These are phyloP conservation scores for Boletus huronensis DNA, from an alignment of 768 basidiomycete genomes.

Conservation along the genomic window DNA sequence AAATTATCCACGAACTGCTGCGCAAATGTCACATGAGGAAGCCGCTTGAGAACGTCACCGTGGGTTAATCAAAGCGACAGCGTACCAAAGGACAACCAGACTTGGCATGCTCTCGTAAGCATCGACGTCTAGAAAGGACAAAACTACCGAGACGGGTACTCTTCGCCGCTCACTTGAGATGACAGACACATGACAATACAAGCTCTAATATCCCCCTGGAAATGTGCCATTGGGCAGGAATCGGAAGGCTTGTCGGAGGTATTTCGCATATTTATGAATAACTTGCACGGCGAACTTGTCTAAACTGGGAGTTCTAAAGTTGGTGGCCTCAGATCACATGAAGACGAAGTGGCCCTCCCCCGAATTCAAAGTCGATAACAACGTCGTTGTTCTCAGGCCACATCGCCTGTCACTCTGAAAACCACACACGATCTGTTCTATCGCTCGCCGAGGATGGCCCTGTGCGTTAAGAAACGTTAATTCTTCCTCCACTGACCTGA, in stretches of 20 bases:
- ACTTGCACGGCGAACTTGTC: not conserved
- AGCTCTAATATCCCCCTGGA: not conserved
- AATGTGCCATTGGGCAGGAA: not conserved
- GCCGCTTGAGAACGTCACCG: not conserved
- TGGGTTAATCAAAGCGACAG: not conserved
- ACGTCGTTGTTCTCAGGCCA: not conserved
- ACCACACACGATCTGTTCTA: not conserved
- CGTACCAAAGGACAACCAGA: not conserved
- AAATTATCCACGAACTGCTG: not conserved
- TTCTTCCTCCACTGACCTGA: not conserved
- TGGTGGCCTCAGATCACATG: conserved; percentile 1
- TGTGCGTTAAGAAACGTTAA: not conserved
- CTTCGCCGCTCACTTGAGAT: conserved; percentile 7
- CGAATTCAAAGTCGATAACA: not conserved
- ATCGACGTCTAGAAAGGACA: not conserved
- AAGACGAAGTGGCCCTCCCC: not conserved
- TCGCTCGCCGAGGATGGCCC: not conserved
- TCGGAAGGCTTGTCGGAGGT: not conserved
- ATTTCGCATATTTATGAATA: not conserved
- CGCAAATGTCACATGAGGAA: not conserved
- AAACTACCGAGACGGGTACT: not conserved
- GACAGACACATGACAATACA: conserved; percentile 3
- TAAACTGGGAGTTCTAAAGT: not conserved
- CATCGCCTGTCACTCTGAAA: not conserved
- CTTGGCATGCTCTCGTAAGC: not conserved